These are phyloP conservation scores for Litchi chinensis DNA, from an alignment of 345 rosid species.

Conservation along the genomic window DNA sequence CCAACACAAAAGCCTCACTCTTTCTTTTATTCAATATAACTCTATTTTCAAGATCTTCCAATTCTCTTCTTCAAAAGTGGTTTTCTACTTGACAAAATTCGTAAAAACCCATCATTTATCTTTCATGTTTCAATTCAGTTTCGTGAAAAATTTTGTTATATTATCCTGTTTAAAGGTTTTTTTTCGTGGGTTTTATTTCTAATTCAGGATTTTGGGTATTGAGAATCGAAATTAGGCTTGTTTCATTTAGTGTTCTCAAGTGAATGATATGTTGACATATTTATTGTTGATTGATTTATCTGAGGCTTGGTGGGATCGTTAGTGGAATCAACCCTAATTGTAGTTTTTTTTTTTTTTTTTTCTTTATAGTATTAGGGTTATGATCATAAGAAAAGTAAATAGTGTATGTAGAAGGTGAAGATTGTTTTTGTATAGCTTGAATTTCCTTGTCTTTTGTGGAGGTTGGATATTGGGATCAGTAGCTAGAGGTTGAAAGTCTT, in stretches of 20 bases:
- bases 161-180: neutral
- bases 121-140: constrained; percentile 20
- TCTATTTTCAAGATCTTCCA: constrained; percentile 9
- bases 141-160: neutral
- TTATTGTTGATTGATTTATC: constrained; percentile 20
- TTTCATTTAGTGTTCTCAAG: constrained; percentile 8
- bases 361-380: constrained; percentile 37
- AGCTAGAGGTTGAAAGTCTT: constrained; percentile 16
- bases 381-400: constrained; percentile 22
- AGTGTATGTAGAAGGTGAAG: constrained; percentile 27
- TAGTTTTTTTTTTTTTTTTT: constrained; percentile 7
- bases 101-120: constrained; percentile 21
- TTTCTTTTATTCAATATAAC: neutral
- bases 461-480: constrained; percentile 30
- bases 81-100: constrained; percentile 5
- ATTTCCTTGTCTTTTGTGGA: neutral
- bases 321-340: constrained; percentile 43
- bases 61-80: constrained; percentile 22
- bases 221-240: constrained; percentile 19
- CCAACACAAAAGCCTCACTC: neutral
- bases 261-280: constrained; percentile 27
- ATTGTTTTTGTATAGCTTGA: constrained; percentile 25
- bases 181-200: constrained; percentile 3
- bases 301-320: constrained; percentile 55
- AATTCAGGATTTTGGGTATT: constrained; percentile 3